These are phyloP conservation scores for Kodamaea restingae DNA, from an alignment of 805 yeast genomes.

Conservation along the genomic window DNA sequence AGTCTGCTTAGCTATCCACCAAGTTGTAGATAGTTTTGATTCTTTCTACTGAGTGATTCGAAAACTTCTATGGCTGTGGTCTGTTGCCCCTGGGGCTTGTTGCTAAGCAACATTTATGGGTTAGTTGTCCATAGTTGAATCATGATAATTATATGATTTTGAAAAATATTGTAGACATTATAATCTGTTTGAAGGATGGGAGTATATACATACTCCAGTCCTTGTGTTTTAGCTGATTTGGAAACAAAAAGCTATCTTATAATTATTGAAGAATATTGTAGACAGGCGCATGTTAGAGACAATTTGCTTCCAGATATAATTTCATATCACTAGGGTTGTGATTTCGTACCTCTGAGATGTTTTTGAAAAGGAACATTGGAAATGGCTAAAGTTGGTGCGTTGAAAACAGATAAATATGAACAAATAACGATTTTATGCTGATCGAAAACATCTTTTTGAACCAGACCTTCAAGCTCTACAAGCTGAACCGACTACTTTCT, in stretches of 20 bases:
- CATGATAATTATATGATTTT: conserved; percentile 5
- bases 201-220: no score
- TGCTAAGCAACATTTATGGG: conserved; percentile 1
- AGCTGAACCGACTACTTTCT: conserved; percentile 9
- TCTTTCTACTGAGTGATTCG: conserved; percentile 4
- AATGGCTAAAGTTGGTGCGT: no score
- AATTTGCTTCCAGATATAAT: no score
- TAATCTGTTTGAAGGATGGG: not conserved
- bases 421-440: no score
- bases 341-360: no score
- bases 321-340: no score
- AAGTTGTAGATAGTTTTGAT: conserved; percentile 5
- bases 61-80: conserved; percentile 7
- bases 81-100: not conserved
- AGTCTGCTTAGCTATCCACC: conserved; percentile 15
- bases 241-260: no score
- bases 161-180: not conserved
- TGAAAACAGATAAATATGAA: no score
- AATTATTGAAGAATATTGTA: no score
- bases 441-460: conserved; percentile 11
- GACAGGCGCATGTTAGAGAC: no score
- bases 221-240: no score
- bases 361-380: no score
- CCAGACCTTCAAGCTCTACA: conserved; percentile 14
- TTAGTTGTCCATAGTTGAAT: conserved; percentile 1